A percentile compares a stretch with the other conserved stretches of the same genome.
phyloP scores from a whole-genome alignment of 2,329 filamentous ascomycete species.

The Didymosphaeria variabile region DNA sequence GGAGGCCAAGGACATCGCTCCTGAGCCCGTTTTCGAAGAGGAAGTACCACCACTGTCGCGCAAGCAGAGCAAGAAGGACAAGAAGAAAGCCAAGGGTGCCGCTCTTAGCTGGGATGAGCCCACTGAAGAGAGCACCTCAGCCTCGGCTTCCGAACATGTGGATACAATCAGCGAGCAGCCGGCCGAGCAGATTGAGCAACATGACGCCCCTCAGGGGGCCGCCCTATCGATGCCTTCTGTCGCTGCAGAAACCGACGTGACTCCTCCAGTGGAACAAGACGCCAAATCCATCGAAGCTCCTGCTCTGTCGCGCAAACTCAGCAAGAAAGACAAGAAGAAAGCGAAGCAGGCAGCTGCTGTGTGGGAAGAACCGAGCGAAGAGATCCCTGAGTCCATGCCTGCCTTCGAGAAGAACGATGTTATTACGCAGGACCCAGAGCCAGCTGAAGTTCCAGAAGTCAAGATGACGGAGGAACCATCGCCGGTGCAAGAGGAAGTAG shows the following conservation, averaged over 20 bases:
- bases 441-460: not conserved
- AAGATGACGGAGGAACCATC: conserved; percentile 3
- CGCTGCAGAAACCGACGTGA: not conserved
- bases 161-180: not conserved
- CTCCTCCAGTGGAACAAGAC: not conserved
- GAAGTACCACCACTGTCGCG: conserved; percentile 16
- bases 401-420: not conserved
- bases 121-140: conserved; percentile 5
- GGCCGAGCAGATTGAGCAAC: not conserved
- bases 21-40: conserved; percentile 20
- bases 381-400: not conserved
- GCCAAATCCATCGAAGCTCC: conserved; percentile 12
- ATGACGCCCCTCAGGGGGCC: not conserved
- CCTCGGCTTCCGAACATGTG: not conserved
- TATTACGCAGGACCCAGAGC: not conserved
- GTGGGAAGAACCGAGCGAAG: conserved; percentile 20
- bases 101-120: conserved; percentile 21
- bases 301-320: conserved; percentile 27
- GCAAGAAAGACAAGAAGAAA: conserved; percentile 53
- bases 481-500: conserved; percentile 3
- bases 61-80: conserved; percentile 34
- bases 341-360: conserved; percentile 21
- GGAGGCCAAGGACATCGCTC: conserved; percentile 32
- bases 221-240: not conserved
- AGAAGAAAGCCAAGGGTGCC: conserved; percentile 29